Evolutionary conservation across 441 rosid genomes (phyloP).

Genomic region (Aquilaria agallochum): DNA sequence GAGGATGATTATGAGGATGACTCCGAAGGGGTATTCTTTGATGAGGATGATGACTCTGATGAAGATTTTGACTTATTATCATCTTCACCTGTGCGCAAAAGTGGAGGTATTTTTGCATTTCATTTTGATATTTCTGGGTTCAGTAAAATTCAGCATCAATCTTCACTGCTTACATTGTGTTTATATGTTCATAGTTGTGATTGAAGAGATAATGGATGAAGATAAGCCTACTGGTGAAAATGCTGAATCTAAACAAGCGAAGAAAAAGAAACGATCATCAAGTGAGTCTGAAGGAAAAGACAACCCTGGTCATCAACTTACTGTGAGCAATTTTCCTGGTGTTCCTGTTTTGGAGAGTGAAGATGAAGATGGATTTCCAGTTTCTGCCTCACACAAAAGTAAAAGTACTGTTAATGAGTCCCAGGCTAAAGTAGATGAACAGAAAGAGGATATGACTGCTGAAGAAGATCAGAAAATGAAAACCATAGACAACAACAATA

Average conservation of each 20-base stretch:
- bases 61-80: slow-evolving; percentile 29
- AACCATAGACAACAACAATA: slow-evolving; percentile 24
- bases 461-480: slow-evolving; percentile 31
- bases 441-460: slow-evolving; percentile 13
- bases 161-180: neutral
- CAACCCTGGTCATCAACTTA: slow-evolving; percentile 29
- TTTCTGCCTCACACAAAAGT: slow-evolving; percentile 30
- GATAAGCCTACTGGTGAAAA: slow-evolving; percentile 42
- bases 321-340: slow-evolving; percentile 23
- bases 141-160: neutral
- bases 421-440: slow-evolving; percentile 22
- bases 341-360: slow-evolving; percentile 62
- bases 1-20: slow-evolving; percentile 49
- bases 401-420: slow-evolving; percentile 18
- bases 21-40: slow-evolving; percentile 17
- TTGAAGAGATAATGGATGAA: slow-evolving; percentile 89
- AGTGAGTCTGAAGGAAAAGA: slow-evolving; percentile 28
- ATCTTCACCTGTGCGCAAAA: slow-evolving; percentile 41
- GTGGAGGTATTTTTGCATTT: slow-evolving; percentile 55
- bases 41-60: slow-evolving; percentile 34
- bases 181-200: slow-evolving; percentile 51
- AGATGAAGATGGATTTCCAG: slow-evolving; percentile 93
- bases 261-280: slow-evolving; percentile 32
- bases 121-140: neutral
- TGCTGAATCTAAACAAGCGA: slow-evolving; percentile 31